A percentile compares a stretch with the other conserved stretches of the same genome.
These are phyloP conservation scores for Ustilago bromivora DNA, from an alignment of 1,284 basidiomycete genomes.

Conservation along the genomic window DNA sequence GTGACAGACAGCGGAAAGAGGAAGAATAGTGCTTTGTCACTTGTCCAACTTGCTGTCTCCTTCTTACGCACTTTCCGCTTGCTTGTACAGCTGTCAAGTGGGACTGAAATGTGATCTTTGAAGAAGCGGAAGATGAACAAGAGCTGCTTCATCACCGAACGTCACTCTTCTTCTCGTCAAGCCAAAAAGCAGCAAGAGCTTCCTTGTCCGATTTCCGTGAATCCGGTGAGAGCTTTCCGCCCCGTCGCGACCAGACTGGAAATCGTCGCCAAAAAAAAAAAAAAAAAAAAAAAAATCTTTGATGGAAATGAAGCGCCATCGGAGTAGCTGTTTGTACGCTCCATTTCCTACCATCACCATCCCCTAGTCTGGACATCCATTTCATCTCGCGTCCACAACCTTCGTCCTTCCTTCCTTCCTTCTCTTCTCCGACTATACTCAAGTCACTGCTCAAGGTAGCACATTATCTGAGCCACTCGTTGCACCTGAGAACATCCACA, in stretches of 20 bases:
- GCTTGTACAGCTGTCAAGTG: constrained; percentile 12
- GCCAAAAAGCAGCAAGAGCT: background rate
- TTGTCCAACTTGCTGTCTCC: constrained; percentile 3
- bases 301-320: background rate
- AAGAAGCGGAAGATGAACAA: background rate
- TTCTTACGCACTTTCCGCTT: constrained; percentile 8
- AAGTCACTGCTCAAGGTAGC: constrained; percentile 1
- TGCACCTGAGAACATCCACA: constrained; percentile 26
- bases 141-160: too few relatives aligned
- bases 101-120: background rate
- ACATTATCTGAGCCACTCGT: constrained; percentile 21
- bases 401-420: background rate
- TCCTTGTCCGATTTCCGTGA: constrained; percentile 10
- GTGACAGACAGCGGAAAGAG: background rate
- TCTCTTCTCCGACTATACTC: constrained; percentile 6
- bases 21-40: background rate
- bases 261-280: background rate
- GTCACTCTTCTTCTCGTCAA: background rate
- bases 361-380: background rate
- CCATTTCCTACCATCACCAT: constrained; percentile 4
- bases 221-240: background rate
- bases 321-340: background rate
- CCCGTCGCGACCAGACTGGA: background rate
- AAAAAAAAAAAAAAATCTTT: constrained; percentile 1
- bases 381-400: background rate